phyloP scores from a whole-genome alignment of 2,329 filamentous ascomycete genomes.

The Amauroascus verrucosus region DNA sequence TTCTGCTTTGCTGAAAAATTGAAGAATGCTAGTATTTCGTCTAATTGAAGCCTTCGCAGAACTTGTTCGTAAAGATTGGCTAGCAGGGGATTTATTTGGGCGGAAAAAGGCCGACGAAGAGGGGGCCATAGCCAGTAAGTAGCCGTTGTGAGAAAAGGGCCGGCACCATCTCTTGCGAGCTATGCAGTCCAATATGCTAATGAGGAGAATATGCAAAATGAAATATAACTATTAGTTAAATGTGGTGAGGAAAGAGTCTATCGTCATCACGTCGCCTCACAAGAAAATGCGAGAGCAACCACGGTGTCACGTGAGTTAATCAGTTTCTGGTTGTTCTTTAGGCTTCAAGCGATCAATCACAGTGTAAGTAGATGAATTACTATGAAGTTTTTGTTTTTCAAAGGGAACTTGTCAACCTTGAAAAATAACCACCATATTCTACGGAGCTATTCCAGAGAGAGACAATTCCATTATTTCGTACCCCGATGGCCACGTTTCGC shows the following conservation, averaged over 20 bases:
- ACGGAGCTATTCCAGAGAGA: no score
- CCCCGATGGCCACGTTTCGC: background rate
- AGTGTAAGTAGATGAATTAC: no score
- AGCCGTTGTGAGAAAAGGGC: background rate
- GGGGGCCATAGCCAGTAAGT: background rate
- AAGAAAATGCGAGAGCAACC: background rate
- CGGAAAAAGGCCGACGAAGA: constrained; percentile 9
- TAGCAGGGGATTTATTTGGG: background rate
- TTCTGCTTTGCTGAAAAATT: constrained; percentile 62
- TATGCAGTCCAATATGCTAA: no score
- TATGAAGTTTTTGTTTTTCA: no score
- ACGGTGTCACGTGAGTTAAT: constrained; percentile 1
- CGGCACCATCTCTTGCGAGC: background rate
- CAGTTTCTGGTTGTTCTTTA: background rate
- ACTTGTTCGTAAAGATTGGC: background rate
- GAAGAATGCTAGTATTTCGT: constrained; percentile 57
- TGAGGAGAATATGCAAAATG: background rate
- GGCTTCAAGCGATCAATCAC: no score
- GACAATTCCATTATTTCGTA: background rate
- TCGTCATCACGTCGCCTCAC: background rate
- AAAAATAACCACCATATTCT: background rate
- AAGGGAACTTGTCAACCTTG: no score
- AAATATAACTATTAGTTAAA: no score
- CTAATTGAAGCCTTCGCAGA: constrained; percentile 1
- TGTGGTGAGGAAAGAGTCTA: no score